phyloP scores from a whole-genome alignment of 192 early-diverging fungal genomes.

The Umbelopsis sp. region DNA sequence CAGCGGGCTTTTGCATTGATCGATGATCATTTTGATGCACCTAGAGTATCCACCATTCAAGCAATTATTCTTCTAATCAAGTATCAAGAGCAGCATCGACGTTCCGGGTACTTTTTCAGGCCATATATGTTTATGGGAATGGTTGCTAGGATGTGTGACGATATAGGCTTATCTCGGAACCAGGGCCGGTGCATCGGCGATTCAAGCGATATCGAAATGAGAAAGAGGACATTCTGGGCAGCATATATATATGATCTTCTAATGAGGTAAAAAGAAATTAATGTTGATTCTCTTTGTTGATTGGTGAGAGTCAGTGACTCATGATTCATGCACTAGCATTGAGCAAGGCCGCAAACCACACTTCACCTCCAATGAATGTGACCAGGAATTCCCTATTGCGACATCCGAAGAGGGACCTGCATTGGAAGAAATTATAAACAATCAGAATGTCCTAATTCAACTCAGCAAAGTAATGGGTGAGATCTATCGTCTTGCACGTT shows the following conservation, averaged over 20 bases:
- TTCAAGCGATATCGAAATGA: conserved; percentile 25
- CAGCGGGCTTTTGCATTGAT: conserved; percentile 36
- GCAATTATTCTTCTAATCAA: conserved; percentile 53
- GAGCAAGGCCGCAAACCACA: conserved; percentile 32
- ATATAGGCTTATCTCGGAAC: conserved; percentile 25
- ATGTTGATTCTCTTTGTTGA: neutral
- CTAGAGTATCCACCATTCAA: conserved; percentile 56
- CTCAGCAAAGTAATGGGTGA: conserved; percentile 28
- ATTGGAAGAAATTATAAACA: conserved; percentile 32
- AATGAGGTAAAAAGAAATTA: conserved; percentile 30
- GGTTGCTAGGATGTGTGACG: conserved; percentile 32
- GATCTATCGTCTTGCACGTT: conserved; percentile 31
- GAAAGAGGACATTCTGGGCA: conserved; percentile 36
- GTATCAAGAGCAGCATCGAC: conserved; percentile 53
- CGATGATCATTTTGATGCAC: conserved; percentile 53
- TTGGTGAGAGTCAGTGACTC: neutral
- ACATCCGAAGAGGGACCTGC: conserved; percentile 29
- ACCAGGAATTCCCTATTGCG: conserved; percentile 28
- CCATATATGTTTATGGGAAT: conserved; percentile 49
- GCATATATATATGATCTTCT: conserved; percentile 41
- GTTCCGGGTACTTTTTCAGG: conserved; percentile 52
- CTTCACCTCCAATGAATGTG: conserved; percentile 23
- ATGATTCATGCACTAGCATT: conserved; percentile 11
- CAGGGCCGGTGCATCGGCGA: conserved; percentile 10
- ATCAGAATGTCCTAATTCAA: conserved; percentile 39